phyloP scores from a whole-genome alignment of 2,329 filamentous ascomycete genomes.

The Fusarium solani-melongenae region DNA sequence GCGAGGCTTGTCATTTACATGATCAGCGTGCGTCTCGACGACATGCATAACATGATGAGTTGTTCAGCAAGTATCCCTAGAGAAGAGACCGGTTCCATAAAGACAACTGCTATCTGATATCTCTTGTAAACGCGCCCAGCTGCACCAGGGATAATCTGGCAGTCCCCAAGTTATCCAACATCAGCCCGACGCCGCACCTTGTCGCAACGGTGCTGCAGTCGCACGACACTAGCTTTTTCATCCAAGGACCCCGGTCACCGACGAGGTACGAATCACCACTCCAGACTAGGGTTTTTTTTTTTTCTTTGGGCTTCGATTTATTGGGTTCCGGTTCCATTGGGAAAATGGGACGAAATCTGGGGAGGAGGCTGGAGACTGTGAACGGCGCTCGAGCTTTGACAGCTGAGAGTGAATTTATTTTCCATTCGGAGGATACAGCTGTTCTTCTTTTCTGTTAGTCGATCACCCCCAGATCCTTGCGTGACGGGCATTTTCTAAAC shows the following conservation, averaged over 20 bases:
- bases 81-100: neutral
- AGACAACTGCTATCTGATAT: neutral
- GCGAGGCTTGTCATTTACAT: neutral
- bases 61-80: neutral
- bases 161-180: conserved; percentile 14
- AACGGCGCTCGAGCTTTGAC: conserved; percentile 16
- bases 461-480: conserved; percentile 18
- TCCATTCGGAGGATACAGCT: neutral
- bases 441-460: conserved; percentile 7
- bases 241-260: conserved; percentile 30
- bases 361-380: conserved; percentile 21
- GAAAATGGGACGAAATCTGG: neutral
- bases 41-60: neutral
- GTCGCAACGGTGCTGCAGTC: conserved; percentile 41
- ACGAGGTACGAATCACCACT: conserved; percentile 37
- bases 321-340: neutral
- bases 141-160: conserved; percentile 9
- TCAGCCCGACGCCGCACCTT: conserved; percentile 27
- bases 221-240: conserved; percentile 29
- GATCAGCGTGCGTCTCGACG: neutral
- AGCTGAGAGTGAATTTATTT: neutral
- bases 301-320: neutral
- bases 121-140: neutral
- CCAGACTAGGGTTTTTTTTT: neutral
- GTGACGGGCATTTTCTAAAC: neutral